Base-by-base conservation (phyloP, 768 basidiomycete species). In the Suillus clintonianus region DNA sequence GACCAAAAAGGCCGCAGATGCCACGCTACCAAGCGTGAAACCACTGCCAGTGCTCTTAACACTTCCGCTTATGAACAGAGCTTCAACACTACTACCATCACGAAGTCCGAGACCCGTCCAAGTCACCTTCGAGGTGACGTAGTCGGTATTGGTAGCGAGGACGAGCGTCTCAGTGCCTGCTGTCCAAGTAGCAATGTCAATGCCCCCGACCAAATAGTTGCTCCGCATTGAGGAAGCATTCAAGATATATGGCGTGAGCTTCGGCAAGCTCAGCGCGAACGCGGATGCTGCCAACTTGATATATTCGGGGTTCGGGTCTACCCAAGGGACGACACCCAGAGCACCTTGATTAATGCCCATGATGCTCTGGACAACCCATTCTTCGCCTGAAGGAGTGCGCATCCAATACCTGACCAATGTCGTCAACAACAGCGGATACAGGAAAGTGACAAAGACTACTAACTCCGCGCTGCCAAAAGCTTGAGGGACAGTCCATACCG, bases 401-500 rank as follows among this genome's bases (percentile, higher is more conserved):
- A 77, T 72, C 90, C 90, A 91, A 66, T 76, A 90, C 76, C 84
- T 84, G 43, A 76, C 75, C 34, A 34, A 15, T 42, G 11, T 80
- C 80, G 80, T 11, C 59, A 41, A 14, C n/a, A 30, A 17, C n/a
- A 55, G 34, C 9, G 42, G 37, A 66, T 54, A 19, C 10, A 11
- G 5, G 8, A 24, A 39, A n/a, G 51, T 36, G n/a, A 14, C 4
- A 55, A 69, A 34, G 15, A 61, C 5, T 13, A 68, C 74, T 66
- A 17, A 80, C 78, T 74, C 66, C 7, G 69, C 70, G 60, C 80
- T 81, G 32, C 90, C 89, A 70, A 94, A 94, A 0, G 83, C 91
- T 74, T 94, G 92, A 0, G 91, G 89, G 1, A 93, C 91, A 2
- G 87, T 86, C 92, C 91, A 93, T 0, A 92, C 81, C 1, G 88